These are phyloP conservation scores for Solanum pinnatisectum DNA, from an alignment of 257 asterid genomes.

Conservation along the genomic window DNA sequence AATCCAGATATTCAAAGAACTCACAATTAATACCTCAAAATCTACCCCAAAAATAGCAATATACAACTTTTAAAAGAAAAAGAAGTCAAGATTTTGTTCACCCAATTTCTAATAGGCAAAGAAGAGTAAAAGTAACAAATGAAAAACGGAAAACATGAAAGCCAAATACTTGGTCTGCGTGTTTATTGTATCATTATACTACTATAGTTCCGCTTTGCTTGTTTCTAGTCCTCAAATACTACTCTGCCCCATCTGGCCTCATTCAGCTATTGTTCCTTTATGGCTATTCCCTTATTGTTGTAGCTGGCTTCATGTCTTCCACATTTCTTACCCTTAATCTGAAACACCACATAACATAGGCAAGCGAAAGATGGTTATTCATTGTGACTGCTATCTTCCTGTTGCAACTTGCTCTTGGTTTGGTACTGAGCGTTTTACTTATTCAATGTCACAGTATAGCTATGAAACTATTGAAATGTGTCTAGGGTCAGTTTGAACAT, in stretches of 20 bases:
- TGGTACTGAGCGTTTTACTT: constrained; percentile 75
- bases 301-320: constrained; percentile 91
- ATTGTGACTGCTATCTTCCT: constrained; percentile 79
- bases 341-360: constrained; percentile 67
- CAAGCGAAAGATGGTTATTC: constrained; percentile 86
- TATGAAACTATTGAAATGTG: not conserved
- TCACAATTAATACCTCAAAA: not conserved
- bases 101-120: not conserved
- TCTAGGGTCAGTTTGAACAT: not conserved
- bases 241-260: constrained; percentile 85
- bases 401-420: constrained; percentile 82
- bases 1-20: not conserved
- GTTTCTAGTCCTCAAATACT: constrained; percentile 77
- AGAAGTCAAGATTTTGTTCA: not conserved
- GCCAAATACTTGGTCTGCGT: constrained; percentile 71
- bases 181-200: constrained; percentile 83
- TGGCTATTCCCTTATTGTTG: constrained; percentile 84
- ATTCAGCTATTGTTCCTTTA: constrained; percentile 84
- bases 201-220: constrained; percentile 68
- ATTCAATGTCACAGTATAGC: constrained; percentile 55
- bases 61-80: not conserved
- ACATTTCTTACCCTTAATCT: constrained; percentile 84
- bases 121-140: not conserved
- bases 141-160: not conserved
- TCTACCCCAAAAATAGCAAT: not conserved